phyloP scores from a whole-genome alignment of 1,284 basidiomycete species.

The Microstroma glucosiphilum region DNA sequence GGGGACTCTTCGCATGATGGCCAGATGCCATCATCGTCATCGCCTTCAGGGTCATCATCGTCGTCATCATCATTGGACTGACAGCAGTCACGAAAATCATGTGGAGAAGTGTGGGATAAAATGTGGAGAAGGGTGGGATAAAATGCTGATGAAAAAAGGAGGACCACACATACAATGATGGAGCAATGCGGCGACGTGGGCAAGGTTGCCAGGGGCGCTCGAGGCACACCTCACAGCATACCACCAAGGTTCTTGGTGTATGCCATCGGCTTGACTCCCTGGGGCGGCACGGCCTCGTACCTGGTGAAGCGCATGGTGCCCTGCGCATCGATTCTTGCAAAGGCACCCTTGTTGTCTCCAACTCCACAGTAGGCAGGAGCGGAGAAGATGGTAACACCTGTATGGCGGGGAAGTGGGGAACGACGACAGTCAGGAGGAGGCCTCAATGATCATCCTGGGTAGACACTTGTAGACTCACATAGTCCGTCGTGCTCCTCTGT shows the following conservation, averaged over 20 bases:
- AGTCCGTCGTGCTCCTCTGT: constrained; percentile 81
- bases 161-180: no score
- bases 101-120: no score
- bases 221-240: neutral
- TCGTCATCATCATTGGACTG: no score
- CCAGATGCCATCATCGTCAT: no score
- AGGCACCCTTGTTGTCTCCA: constrained; percentile 55
- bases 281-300: constrained; percentile 65
- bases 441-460: neutral
- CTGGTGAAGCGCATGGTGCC: constrained; percentile 67
- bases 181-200: no score
- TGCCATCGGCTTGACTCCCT: constrained; percentile 77
- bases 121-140: no score
- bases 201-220: no score
- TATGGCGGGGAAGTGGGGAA: neutral
- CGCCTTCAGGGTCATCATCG: no score
- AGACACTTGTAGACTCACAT: constrained; percentile 52
- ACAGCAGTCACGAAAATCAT: no score
- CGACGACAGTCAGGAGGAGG: neutral
- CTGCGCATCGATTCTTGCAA: constrained; percentile 62
- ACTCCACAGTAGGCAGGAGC: constrained; percentile 49
- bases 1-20: constrained; percentile 1
- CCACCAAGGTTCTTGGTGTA: constrained; percentile 53
- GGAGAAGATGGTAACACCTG: constrained; percentile 63
- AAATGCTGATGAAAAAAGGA: no score